Evolutionary conservation across 2,329 filamentous ascomycete species (phyloP), one percentile per base, ranked within the genome.

Genomic region (Cryoendolithus antarcticus): DNA sequence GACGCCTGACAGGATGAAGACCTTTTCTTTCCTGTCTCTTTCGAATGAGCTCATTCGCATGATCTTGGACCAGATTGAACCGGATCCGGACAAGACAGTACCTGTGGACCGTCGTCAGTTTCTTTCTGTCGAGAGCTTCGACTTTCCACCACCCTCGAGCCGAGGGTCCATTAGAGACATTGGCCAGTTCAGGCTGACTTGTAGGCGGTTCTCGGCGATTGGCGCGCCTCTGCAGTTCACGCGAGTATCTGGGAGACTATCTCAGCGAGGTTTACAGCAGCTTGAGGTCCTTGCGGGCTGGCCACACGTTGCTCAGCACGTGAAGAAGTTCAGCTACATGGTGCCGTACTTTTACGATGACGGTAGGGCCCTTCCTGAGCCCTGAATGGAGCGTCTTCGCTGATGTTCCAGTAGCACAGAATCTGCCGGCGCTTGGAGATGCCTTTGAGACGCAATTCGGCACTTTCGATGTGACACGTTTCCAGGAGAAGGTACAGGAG

Each of bases 251-350:
- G 67, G 66, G 37, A 59, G 70, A 35, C 72, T 74, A 53, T 67
- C 67, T 21, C 53, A 57, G 32, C 61, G 62, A 40, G 71, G 70
- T 24, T 65, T 75, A 37, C 53, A 61, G 36, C 63, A 64, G 29
- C 54, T 75, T 34, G 63, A 70, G 39, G 60, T 61, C 30, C 65
- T 75, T 42, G 64, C 70, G 27, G 57, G 59, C 35, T 64, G 67
- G 46, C 59, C 61, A 11, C 65, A 71, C 53, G 60, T 76, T 12
- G 67, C 70, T 10, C 56, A 60, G 38, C 64, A 72, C 51, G 72
- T 75, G 43, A 72, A 70, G 51, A 74, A 74, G 50, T 74, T 76
- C 55, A 73, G 70, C 45, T 76, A 75, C 54, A 65, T 75, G 57
- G 69, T 76, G 40, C 71, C 71, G 4, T 72, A 70, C 49, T 74